phyloP scores from a whole-genome alignment of 2,329 filamentous ascomycete species.

The Zymoseptoria brevis region DNA sequence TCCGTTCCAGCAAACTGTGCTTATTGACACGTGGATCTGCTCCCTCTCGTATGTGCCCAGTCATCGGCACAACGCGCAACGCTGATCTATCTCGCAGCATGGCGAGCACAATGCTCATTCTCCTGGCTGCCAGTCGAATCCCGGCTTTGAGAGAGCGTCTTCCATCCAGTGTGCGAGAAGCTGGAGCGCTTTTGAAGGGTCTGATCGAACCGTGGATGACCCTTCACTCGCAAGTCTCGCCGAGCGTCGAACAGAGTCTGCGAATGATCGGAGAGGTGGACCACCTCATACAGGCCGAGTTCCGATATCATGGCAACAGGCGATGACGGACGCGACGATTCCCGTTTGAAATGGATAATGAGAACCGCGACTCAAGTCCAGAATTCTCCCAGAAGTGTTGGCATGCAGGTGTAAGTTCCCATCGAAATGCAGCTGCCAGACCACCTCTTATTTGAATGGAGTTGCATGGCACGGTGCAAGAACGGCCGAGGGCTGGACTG shows the following conservation, averaged over 20 bases:
- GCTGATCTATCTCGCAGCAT: not conserved
- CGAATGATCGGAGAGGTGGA: constrained; percentile 6
- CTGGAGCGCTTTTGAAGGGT: constrained; percentile 1
- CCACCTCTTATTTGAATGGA: no score
- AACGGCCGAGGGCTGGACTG: no score
- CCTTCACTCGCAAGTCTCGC: constrained; percentile 4
- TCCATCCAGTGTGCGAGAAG: not conserved
- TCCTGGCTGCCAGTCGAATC: constrained; percentile 7
- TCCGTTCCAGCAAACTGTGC: constrained; percentile 8
- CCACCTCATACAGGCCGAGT: constrained; percentile 1
- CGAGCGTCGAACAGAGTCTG: constrained; percentile 8
- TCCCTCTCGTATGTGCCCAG: constrained; percentile 1
- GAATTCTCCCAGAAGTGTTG: no score
- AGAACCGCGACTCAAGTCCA: no score
- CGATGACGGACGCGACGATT: not conserved
- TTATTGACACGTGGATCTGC: constrained; percentile 11
- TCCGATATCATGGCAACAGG: not conserved
- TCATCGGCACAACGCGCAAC: no score
- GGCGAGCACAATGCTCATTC: constrained; percentile 10
- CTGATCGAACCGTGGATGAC: constrained; percentile 8
- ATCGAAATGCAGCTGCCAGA: no score
- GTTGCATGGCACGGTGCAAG: no score
- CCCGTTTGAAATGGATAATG: no score
- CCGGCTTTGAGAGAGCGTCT: constrained; percentile 5
- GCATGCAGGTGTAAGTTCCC: no score